Conservation (phyloP, 306 rosid species). For the Malus orientalis region DNA sequence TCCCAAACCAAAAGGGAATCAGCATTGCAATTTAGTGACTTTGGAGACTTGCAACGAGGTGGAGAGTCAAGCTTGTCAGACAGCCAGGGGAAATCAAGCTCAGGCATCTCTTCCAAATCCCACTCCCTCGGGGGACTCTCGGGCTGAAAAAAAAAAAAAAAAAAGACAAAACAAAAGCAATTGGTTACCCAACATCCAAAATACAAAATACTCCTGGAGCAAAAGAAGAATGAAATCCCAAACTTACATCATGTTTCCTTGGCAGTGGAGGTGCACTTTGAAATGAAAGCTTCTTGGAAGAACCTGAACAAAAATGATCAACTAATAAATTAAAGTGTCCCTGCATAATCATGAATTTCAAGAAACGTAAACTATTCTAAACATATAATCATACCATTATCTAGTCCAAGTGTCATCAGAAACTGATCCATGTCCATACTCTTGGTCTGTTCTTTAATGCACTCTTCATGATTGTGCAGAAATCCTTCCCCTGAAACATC, state of each 20-base stretch:
- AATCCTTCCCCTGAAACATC: slow-evolving; percentile 42
- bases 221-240: neutral
- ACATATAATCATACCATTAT: slow-evolving; percentile 26
- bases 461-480: slow-evolving; percentile 43
- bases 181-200: neutral
- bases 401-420: slow-evolving; percentile 22
- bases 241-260: slow-evolving; percentile 30
- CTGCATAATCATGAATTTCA: neutral
- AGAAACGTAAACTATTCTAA: too few relatives aligned
- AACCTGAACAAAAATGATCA: slow-evolving; percentile 17
- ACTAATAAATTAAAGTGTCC: neutral
- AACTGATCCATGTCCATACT: slow-evolving; percentile 19
- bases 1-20: slow-evolving; percentile 19
- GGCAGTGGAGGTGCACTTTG: neutral
- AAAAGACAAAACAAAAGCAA: too few relatives aligned
- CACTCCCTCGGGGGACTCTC: neutral
- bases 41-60: neutral
- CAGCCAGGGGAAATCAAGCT: neutral
- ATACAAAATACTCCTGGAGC: neutral
- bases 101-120: neutral
- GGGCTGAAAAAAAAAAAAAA: neutral
- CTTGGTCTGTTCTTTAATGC: slow-evolving; percentile 36
- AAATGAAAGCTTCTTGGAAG: neutral
- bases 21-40: neutral
- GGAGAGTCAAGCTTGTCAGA: slow-evolving; percentile 2